Evolutionary conservation across 495 filamentous ascomycete genomes (phyloP), one percentile per base, ranked within the genome.

Genomic region (Xylaria palmicola): DNA sequence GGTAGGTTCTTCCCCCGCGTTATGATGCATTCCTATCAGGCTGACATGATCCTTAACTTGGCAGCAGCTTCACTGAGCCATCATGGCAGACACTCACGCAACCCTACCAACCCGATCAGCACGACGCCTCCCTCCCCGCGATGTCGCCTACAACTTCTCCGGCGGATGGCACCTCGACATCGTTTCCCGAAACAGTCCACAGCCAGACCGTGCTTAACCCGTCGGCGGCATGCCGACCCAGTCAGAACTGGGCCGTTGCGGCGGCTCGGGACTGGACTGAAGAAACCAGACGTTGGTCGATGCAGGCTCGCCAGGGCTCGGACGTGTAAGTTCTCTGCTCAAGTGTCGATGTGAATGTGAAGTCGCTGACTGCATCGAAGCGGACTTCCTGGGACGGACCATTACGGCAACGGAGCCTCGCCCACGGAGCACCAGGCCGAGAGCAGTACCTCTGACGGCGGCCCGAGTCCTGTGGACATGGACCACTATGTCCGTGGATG

Each of bases 261-360:
- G 9, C 17, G 29, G 10, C 29, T 49, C 41, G 5, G 36, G 17
- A 13, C 9, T 39, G 32, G 43, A 24, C 15, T 15, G 0, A 4
- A 26, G 40, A 36, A 12, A 19, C 17, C 1, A 8, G 53, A 22
- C 56, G 45, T 13, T 17, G 20, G 9, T 59, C 56, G 29, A 50
- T 32, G 34, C 15, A 24, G 24, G 56, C 30, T 9, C n/a, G 22
- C 34, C 56, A 59, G 9, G 56, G 56, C 17, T 59, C 56, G 12
- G 34, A 22, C 7, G 56, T 6, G 56, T 59, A 59, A 15, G 45
- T 43, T 51, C 1, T 30, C 22, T 20, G 8, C 9, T 7, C 22
- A 24, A 1, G n/a, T n/a, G n/a, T n/a, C n/a, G 24, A 48, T 41
- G 1, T 20, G 15, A n/a, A 41, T 15, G 7, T n/a, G 24, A 22